Base-by-base conservation (phyloP, 139 green algal species). In the Tetradesmus obliquus region DNA sequence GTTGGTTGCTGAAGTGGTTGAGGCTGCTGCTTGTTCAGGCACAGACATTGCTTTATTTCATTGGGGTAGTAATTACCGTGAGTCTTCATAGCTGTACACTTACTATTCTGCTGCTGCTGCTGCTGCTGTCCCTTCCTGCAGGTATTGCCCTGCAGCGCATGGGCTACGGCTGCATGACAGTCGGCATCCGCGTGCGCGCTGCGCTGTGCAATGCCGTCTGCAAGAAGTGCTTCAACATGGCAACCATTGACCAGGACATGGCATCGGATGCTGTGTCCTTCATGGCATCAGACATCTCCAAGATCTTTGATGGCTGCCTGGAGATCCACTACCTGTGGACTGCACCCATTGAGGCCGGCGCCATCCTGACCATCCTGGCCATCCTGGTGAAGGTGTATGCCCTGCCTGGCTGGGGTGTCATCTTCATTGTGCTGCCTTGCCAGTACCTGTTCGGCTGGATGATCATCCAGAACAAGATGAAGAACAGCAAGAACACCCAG, bases 321-420 rank as follows among this genome's bases (percentile, higher is more conserved):
- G 95, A 96, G 94, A 88, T 96, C 22, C 95, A 96, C 91, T 96
- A 95, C 92, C 94, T 96, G 66, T 96, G 95, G 95, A 94, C 93
- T 45, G 93, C 94, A 13, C 95, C 95, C 12, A 86, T 95, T 24
- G 95, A 96, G 92, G 95, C 95, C 10, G 89, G 79, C 19, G 93
- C 93, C 88, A 96, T 96, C 84, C 91, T 96, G 45, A 88, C 71
- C 7, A 93, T 96, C 66, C 91, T 96, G 62, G 92, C 90, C 45
- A 90, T 92, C 55, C 92, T 96, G 55, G 94, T 95, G 9, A 82
- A 87, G 45, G 72, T 93, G 51, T 95, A 94, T 69, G 85, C 79
- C 53, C 90, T 94, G 19, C 91, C 91, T 10, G 81, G 88, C 24
- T 86, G 79, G 88, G 89, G 80, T 74, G 62, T 88, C 19, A 82